Conservation (phyloP, 108 stramenopile species). For the Discostella stelligeroides region DNA sequence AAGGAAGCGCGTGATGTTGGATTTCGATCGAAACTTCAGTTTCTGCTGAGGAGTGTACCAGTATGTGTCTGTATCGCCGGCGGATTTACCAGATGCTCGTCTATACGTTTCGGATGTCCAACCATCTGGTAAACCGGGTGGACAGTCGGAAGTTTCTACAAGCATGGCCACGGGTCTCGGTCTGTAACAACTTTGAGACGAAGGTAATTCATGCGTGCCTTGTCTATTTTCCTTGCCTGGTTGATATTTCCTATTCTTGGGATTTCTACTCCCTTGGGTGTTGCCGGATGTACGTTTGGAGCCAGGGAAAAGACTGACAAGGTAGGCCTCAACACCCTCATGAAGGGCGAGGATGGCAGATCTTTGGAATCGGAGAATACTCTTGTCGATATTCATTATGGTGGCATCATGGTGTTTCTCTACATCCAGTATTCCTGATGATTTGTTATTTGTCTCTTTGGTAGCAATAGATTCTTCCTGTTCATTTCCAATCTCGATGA, state of each 20-base stretch:
- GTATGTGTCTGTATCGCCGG: neutral
- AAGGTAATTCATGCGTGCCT: neutral
- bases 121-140: constrained; percentile 4
- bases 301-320: too few relatives aligned
- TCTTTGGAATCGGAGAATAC: too few relatives aligned
- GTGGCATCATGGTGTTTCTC: too few relatives aligned
- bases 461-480: neutral
- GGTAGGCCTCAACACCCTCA: too few relatives aligned
- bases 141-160: neutral
- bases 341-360: too few relatives aligned
- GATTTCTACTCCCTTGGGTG: neutral
- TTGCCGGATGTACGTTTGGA: neutral
- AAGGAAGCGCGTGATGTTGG: neutral
- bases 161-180: constrained; percentile 1
- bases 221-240: too few relatives aligned
- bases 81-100: neutral
- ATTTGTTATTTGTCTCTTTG: neutral
- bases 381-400: too few relatives aligned
- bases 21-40: constrained; percentile 2
- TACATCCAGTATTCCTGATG: too few relatives aligned
- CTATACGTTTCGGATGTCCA: constrained; percentile 4
- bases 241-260: too few relatives aligned
- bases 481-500: too few relatives aligned
- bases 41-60: neutral
- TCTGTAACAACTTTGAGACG: neutral